Evolutionary conservation across 495 filamentous ascomycete genomes (phyloP), one percentile per base, ranked within the genome.

Genomic region (Aspergillus mulundensis): DNA sequence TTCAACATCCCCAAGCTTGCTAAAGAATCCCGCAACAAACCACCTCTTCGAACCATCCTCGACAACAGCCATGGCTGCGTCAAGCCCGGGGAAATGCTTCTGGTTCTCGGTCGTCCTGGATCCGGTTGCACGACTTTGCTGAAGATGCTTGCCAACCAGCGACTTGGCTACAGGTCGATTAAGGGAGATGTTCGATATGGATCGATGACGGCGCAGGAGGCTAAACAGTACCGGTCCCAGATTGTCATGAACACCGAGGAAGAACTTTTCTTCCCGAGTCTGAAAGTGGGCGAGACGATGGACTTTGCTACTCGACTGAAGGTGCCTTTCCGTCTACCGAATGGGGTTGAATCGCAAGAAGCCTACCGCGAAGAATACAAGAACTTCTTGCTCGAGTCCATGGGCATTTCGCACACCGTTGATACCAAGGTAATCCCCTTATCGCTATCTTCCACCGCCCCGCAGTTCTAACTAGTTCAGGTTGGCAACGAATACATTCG

Each of bases 401-500:
- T 85, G 46, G 87, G 88, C 44, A 93, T 93, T 45, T 81, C 88
- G 56, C 89, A 94, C 63, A 93, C 89, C 0, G 76, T 79, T n/a
- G 76, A 89, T 61, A 95, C 90, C 0, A 86, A 90, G 56, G 50
- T 53, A 43, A 41, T 15, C 7, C 5, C 1, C 5, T 20, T 7
- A 0, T 19, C 18, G 2, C 3, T 21, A 8, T 11, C 20, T 28
- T 18, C 15, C 19, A 10, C 3, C 5, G 14, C 20, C 32, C 24
- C 23, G 16, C 7, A 24, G 5, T 16, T 19, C 15, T 53, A 53
- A 53, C 24, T 7, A 8, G 19, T 25, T 32, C 50, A 53, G 84
- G 87, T 94, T 18, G 90, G 90, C 11, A 87, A 90, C 57, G 81
- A 84, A 6, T 89, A 84, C 56, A 79, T 91, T 39, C 87, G 90